Conservation (phyloP, 2,329 filamentous ascomycete species). For the Xylariaceae sp. region DNA sequence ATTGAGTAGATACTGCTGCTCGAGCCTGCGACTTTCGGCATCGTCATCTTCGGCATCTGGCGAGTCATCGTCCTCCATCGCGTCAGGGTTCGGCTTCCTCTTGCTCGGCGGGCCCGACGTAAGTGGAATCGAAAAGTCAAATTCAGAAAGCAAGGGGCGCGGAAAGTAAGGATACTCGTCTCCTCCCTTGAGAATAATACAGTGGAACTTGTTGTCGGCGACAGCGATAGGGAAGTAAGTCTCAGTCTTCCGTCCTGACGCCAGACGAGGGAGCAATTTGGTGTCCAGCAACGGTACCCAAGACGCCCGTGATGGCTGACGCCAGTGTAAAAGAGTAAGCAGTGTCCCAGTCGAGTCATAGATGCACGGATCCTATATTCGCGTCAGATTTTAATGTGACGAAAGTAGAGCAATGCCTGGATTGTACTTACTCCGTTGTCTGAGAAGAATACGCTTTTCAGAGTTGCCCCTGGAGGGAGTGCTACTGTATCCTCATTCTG, state of each 20-base stretch:
- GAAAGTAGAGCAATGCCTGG: background rate
- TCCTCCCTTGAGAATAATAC: constrained; percentile 95
- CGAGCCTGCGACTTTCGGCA: constrained; percentile 59
- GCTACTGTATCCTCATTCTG: constrained; percentile 92
- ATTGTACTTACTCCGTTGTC: constrained; percentile 67
- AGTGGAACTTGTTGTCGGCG: constrained; percentile 88
- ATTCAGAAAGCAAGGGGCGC: constrained; percentile 83
- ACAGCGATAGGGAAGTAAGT: constrained; percentile 94
- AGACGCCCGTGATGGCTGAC: constrained; percentile 73
- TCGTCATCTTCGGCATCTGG: constrained; percentile 34
- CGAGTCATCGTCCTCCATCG: constrained; percentile 32
- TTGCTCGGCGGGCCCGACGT: constrained; percentile 48
- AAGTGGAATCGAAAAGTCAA: constrained; percentile 84
- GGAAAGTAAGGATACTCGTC: constrained; percentile 93
- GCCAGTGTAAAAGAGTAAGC: constrained; percentile 86
- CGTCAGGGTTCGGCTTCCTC: constrained; percentile 34
- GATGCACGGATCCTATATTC: constrained; percentile 76
- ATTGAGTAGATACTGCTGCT: constrained; percentile 76
- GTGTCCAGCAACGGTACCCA: constrained; percentile 96
- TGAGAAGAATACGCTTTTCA: constrained; percentile 87
- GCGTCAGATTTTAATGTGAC: constrained; percentile 22
- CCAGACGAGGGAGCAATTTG: constrained; percentile 72
- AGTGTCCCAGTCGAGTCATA: constrained; percentile 91
- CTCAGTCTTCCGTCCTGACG: constrained; percentile 80
- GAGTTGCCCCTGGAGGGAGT: constrained; percentile 65